Percentiles rank a stretch among this genome's conserved stretches.
Conservation (phyloP, 106 monocot species). For the Phalaenopsis equestris region DNA sequence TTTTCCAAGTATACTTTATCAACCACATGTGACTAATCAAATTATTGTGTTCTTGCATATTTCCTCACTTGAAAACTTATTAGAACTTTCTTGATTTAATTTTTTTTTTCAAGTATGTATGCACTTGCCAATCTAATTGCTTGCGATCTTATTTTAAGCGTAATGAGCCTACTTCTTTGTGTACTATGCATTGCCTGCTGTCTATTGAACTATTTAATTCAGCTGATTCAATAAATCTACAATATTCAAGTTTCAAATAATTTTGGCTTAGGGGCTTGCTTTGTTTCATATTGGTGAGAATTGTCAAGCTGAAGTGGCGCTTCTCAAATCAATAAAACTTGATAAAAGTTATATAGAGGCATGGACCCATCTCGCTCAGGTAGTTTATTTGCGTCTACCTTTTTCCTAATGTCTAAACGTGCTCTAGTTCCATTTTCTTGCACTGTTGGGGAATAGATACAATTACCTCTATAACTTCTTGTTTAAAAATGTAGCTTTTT, state of each 20-base stretch:
- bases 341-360: slow-evolving; percentile 71
- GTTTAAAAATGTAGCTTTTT: neutral
- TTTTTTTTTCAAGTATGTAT: neutral
- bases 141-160: neutral
- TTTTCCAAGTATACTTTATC: too few species aligned
- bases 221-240: neutral
- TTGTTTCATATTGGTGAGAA: slow-evolving; percentile 81
- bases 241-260: slow-evolving; percentile 1
- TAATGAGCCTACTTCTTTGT: neutral
- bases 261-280: slow-evolving; percentile 55
- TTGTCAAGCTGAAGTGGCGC: slow-evolving; percentile 63
- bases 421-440: neutral
- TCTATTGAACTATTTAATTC: neutral
- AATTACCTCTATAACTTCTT: neutral
- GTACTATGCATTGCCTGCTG: neutral
- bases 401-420: neutral
- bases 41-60: too few species aligned
- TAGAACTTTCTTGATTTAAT: neutral
- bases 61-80: neutral
- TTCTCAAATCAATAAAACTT: slow-evolving; percentile 63
- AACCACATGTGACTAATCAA: too few species aligned
- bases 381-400: slow-evolving; percentile 13
- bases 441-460: neutral
- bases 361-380: slow-evolving; percentile 88
- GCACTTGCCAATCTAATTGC: neutral